These are phyloP conservation scores for Malus fusca DNA, from an alignment of 306 rosid species.

Conservation along the genomic window DNA sequence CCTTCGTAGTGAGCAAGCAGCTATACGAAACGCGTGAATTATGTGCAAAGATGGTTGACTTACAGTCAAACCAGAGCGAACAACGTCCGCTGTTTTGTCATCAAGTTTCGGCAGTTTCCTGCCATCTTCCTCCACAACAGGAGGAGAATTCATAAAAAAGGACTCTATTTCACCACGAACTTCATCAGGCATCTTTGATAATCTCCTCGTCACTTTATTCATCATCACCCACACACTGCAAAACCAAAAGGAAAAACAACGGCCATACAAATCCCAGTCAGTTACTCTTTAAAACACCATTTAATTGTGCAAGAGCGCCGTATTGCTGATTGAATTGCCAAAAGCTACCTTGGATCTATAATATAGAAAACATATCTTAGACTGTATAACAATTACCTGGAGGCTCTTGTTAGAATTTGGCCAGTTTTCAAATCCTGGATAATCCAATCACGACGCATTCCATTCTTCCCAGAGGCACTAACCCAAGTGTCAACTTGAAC, in stretches of 20 bases:
- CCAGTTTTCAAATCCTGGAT: constrained; percentile 72
- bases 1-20: constrained; percentile 10
- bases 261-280: background rate
- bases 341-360: background rate
- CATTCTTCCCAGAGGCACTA: constrained; percentile 84
- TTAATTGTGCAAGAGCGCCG: background rate
- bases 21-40: background rate
- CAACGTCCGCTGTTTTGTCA: constrained; percentile 58
- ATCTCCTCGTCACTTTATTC: constrained; percentile 88
- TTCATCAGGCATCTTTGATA: constrained; percentile 88
- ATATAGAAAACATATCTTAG: background rate
- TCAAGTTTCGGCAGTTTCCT: constrained; percentile 80
- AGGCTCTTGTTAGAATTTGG: constrained; percentile 74
- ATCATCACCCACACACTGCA: constrained; percentile 99
- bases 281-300: background rate
- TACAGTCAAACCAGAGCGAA: constrained; percentile 70
- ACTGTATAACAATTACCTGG: constrained; percentile 46
- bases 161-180: constrained; percentile 88
- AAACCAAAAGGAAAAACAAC: constrained; percentile 26
- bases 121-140: constrained; percentile 80
- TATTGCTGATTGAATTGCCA: background rate
- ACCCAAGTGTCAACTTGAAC: constrained; percentile 98
- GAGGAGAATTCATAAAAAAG: constrained; percentile 60
- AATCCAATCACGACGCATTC: constrained; percentile 99
- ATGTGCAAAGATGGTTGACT: constrained; percentile 16